A percentile compares a stretch with the other conserved stretches of the same genome.
phyloP scores from a whole-genome alignment of 176 grass and related monocot genomes.

The maize (Zea mays) region Zm-B73-REFERENCE-NAM-5.0 NC_050102.1:172771001-172771500 shows the following conservation, averaged over 20 bases:
- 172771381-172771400: constrained; percentile 25
- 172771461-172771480: too few relatives aligned
- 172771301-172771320: not conserved
- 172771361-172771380: constrained; percentile 24
- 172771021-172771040: constrained; percentile 16
- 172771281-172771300: not conserved
- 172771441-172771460: not conserved
- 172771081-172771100: constrained; percentile 3
- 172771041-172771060: constrained; percentile 40
- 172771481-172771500: not conserved
- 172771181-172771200: constrained; percentile 24
- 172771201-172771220: constrained; percentile 14
- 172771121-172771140: constrained; percentile 33
- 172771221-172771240: constrained; percentile 15
- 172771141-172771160: too few relatives aligned
- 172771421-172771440: constrained; percentile 1
- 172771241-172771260: constrained; percentile 8
- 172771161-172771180: not conserved
- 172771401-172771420: not conserved
- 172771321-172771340: constrained; percentile 24
- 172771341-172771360: constrained; percentile 20
- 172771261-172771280: constrained; percentile 9
- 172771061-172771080: constrained; percentile 23
- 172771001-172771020: constrained; percentile 14
- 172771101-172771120: constrained; percentile 29